Conservation (phyloP, 2,329 filamentous ascomycete genomes). For the Fusarium sambucinum region DNA sequence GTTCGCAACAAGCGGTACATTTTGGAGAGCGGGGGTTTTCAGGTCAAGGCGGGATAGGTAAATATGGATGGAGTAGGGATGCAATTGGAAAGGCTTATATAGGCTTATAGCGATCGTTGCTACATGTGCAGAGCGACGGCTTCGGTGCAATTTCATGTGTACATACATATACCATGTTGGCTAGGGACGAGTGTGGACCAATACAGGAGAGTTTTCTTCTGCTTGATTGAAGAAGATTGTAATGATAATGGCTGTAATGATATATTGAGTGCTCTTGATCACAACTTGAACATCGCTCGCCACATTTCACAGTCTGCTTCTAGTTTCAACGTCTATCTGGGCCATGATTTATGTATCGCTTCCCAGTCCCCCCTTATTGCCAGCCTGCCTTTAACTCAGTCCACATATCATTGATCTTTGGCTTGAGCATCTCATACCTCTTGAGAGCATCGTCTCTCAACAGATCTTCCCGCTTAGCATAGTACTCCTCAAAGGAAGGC, state of each 20-base stretch:
- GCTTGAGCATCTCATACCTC: conserved; percentile 47
- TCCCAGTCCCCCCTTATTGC: neutral
- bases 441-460: conserved; percentile 52
- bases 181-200: conserved; percentile 28
- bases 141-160: conserved; percentile 32
- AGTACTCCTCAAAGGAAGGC: conserved; percentile 54
- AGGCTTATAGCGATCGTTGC: conserved; percentile 23
- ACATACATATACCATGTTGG: conserved; percentile 45
- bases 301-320: neutral
- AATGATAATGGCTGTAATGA: conserved; percentile 36
- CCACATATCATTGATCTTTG: conserved; percentile 35
- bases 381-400: conserved; percentile 30
- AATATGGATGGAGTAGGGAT: conserved; percentile 27
- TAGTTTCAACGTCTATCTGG: no score
- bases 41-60: conserved; percentile 8
- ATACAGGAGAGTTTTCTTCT: conserved; percentile 43
- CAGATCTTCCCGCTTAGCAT: conserved; percentile 49
- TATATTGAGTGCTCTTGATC: conserved; percentile 5
- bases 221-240: conserved; percentile 15
- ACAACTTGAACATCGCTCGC: neutral
- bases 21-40: conserved; percentile 10
- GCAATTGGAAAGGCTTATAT: conserved; percentile 22
- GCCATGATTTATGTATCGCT: neutral
- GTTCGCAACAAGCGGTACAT: conserved; percentile 10
- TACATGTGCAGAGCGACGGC: conserved; percentile 32